Evolutionary conservation across 2,329 filamentous ascomycete genomes (phyloP).

Genomic region (Fusarium concolor): DNA sequence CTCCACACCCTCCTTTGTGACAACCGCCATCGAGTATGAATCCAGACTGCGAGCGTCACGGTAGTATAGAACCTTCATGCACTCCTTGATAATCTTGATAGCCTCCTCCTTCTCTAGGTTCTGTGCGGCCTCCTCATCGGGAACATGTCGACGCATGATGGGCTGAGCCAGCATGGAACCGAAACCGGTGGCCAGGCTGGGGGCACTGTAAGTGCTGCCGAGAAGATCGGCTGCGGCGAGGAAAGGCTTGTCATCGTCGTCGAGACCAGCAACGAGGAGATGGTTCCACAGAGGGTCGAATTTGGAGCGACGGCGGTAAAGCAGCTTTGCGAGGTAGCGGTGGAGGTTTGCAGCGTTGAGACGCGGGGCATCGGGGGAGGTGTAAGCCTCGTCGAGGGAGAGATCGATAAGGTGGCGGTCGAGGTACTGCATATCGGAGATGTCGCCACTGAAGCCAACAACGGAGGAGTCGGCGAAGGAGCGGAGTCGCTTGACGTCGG

Average conservation of each 20-base stretch:
- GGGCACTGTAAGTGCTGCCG: slow-evolving; percentile 89
- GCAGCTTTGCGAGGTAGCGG: slow-evolving; percentile 94
- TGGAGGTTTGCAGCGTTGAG: slow-evolving; percentile 95
- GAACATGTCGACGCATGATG: slow-evolving; percentile 84
- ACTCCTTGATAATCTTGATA: slow-evolving; percentile 84
- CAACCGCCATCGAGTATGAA: slow-evolving; percentile 88
- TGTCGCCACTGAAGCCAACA: slow-evolving; percentile 94
- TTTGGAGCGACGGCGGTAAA: slow-evolving; percentile 94
- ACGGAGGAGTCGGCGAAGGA: slow-evolving; percentile 86
- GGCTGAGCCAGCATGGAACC: slow-evolving; percentile 93
- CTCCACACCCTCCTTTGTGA: slow-evolving; percentile 90
- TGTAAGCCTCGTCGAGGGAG: slow-evolving; percentile 90
- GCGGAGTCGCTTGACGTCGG: slow-evolving; percentile 94
- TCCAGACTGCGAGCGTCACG: slow-evolving; percentile 93
- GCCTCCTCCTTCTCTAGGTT: slow-evolving; percentile 82
- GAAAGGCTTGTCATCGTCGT: slow-evolving; percentile 84
- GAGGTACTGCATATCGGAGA: slow-evolving; percentile 99
- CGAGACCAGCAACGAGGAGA: slow-evolving; percentile 88
- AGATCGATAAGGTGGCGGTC: slow-evolving; percentile 90
- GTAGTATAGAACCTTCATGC: slow-evolving; percentile 99
- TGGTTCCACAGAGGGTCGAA: slow-evolving; percentile 99
- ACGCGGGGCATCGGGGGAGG: slow-evolving; percentile 54
- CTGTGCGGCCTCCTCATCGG: slow-evolving; percentile 82
- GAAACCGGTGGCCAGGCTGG: slow-evolving; percentile 92
- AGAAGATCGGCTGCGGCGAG: slow-evolving; percentile 91